A percentile compares a stretch with the other conserved stretches of the same genome.
phyloP scores from a whole-genome alignment of 2,329 filamentous ascomycete genomes.

The Curvularia eragrostidis region DNA sequence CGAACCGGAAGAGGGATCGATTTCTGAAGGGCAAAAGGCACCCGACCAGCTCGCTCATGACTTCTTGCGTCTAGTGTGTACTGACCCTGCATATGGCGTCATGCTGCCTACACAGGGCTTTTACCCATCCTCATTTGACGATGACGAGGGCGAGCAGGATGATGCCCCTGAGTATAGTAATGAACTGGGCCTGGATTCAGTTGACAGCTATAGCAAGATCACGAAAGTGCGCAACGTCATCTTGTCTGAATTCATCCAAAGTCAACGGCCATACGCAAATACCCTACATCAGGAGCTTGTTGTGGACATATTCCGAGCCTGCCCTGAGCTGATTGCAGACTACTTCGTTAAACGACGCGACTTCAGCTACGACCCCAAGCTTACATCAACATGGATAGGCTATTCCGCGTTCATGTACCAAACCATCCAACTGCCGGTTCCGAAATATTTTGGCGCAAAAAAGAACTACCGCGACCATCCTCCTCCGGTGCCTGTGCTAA shows the following conservation, averaged over 20 bases:
- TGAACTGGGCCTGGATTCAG: constrained; percentile 71
- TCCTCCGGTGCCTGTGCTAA: constrained; percentile 77
- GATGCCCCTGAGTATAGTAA: constrained; percentile 58
- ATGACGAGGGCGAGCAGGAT: constrained; percentile 54
- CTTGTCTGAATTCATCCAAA: constrained; percentile 78
- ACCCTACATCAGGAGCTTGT: constrained; percentile 82
- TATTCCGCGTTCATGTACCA: constrained; percentile 90
- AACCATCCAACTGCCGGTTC: constrained; percentile 76
- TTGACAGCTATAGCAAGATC: constrained; percentile 72
- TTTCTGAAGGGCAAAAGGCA: constrained; percentile 56
- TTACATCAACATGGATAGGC: constrained; percentile 93
- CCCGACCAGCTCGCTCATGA: constrained; percentile 75
- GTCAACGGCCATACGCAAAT: constrained; percentile 82
- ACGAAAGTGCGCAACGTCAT: constrained; percentile 80
- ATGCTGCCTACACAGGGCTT: constrained; percentile 80
- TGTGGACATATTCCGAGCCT: constrained; percentile 77
- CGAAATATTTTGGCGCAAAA: constrained; percentile 72
- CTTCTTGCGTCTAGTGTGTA: constrained; percentile 78
- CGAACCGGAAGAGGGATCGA: constrained; percentile 55
- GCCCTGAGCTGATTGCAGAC: constrained; percentile 84
- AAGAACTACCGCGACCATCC: constrained; percentile 70
- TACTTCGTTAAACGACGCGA: constrained; percentile 80
- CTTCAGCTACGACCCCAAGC: constrained; percentile 88
- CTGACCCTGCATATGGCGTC: constrained; percentile 73
- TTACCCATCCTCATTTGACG: constrained; percentile 75